Base-by-base conservation (phyloP, 441 rosid genomes). In the Kokia cookei region DNA sequence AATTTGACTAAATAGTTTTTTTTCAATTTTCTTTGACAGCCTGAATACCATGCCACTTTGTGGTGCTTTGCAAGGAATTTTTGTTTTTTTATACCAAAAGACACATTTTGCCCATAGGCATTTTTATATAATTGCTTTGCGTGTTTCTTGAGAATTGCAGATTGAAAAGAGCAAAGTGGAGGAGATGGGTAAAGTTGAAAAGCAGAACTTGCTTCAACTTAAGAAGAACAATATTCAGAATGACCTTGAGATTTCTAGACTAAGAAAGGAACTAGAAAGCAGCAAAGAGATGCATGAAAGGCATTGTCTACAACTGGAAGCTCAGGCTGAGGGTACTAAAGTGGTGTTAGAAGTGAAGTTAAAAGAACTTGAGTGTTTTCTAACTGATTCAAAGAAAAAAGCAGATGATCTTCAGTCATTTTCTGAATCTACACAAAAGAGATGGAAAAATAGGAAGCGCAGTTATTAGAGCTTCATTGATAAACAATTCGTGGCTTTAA, bases 101-200 rank as follows among this genome's bases (percentile, higher is more conserved):
- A 6, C 19, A 12, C 7, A 12, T 66, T 43, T 40, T 66, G 11
- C 45, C 40, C 2, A 1, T 47, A 0, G 13, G 22, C 8, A 45
- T 6, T 73, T 19, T 71, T 32, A 50, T 32, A 64, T 76, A 50
- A 54, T 60, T 53, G 47, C 17, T 72, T 60, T 37, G 22, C 29
- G 66, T 70, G 29, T 73, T 15, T 65, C 58, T 82, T 75, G 70
- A 66, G 73, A 67, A 51, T 43, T 88, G 79, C 80, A 96, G 99
- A 80, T 59, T 79, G 93, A 94, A 86, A 94, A 94, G 80, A 76
- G 63, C 62, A 86, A 81, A 83, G 48, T 92, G 69, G 96, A 88
- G 85, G 91, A 91, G 76, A 90, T 84, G 81, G 91, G 84, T 82
- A 89, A 84, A 73, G 80, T 79, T 67, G 93, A 89, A 86, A 89